Percentiles rank a stretch among this genome's conserved stretches.
phyloP scores from a whole-genome alignment of 352 stramenopile genomes.

The Pythium biforme region DNA sequence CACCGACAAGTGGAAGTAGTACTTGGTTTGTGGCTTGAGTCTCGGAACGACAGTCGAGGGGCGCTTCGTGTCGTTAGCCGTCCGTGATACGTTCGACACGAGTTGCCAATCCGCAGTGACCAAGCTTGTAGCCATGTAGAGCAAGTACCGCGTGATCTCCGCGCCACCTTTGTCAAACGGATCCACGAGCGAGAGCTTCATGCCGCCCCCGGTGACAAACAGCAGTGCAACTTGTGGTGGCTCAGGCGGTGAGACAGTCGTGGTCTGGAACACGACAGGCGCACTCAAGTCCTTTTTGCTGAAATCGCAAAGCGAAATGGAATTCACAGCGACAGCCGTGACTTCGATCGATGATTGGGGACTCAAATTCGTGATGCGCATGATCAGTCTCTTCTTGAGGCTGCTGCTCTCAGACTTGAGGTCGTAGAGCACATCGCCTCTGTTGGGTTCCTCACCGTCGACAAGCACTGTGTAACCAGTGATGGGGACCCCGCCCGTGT shows the following conservation, averaged over 20 bases:
- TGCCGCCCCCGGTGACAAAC: conserved; percentile 43
- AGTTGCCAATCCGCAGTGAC: conserved; percentile 33
- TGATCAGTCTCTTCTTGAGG: conserved; percentile 28
- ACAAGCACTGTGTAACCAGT: conserved; percentile 40
- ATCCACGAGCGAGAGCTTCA: conserved; percentile 43
- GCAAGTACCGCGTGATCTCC: conserved; percentile 33
- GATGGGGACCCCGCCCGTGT: conserved; percentile 48
- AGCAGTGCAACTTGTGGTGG: conserved; percentile 26
- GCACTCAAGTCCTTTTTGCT: conserved; percentile 26
- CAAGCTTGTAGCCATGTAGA: conserved; percentile 39
- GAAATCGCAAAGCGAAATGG: conserved; percentile 48
- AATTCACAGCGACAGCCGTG: conserved; percentile 38
- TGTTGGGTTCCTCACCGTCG: conserved; percentile 30
- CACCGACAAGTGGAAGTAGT: conserved; percentile 40
- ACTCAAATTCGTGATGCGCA: conserved; percentile 33
- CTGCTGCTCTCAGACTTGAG: neutral
- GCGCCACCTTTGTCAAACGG: conserved; percentile 48
- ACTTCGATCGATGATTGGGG: conserved; percentile 34
- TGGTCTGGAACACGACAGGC: conserved; percentile 28
- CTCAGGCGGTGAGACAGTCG: conserved; percentile 28
- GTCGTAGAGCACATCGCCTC: conserved; percentile 3
- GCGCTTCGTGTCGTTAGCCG: conserved; percentile 3
- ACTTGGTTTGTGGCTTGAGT: conserved; percentile 31
- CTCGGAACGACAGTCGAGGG: conserved; percentile 28
- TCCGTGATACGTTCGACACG: conserved; percentile 19